Conservation (phyloP, 495 filamentous ascomycete species). For the Xylaria longipes region DNA sequence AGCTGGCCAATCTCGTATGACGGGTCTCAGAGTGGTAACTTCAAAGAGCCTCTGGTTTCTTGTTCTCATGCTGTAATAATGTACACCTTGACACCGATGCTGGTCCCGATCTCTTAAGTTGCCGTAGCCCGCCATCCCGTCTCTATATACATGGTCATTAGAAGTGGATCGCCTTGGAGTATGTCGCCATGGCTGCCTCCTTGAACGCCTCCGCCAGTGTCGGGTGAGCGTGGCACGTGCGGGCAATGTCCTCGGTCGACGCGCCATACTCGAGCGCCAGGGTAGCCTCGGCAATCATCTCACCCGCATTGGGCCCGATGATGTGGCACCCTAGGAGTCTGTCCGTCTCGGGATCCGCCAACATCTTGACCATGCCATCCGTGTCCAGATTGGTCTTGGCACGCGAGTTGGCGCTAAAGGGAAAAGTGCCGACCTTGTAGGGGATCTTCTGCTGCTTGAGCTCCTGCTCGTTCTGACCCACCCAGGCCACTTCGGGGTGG, state of each 20-base stretch:
- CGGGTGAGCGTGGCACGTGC: conserved; percentile 96
- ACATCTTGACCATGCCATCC: conserved; percentile 96
- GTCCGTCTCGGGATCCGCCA: conserved; percentile 96
- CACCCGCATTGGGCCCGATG: conserved; percentile 91
- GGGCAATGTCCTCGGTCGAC: conserved; percentile 90
- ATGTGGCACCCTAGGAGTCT: conserved; percentile 95
- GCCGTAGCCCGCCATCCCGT: conserved; percentile 23
- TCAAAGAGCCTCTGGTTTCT: neutral
- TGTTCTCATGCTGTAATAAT: conserved; percentile 39
- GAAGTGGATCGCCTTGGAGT: conserved; percentile 95
- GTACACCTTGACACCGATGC: conserved; percentile 46
- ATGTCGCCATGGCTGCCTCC: conserved; percentile 98
- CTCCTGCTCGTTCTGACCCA: conserved; percentile 96
- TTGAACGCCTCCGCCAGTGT: conserved; percentile 98
- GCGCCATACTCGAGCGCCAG: conserved; percentile 97
- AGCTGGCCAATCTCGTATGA: neutral
- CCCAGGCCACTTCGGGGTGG: conserved; percentile 97
- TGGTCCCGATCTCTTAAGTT: conserved; percentile 28
- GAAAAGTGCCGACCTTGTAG: conserved; percentile 92
- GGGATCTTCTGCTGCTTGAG: conserved; percentile 87
- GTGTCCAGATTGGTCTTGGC: conserved; percentile 99
- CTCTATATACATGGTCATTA: conserved; percentile 56
- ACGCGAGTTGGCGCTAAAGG: conserved; percentile 95
- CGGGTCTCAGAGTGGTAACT: neutral
- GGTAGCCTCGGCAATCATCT: conserved; percentile 99